These are phyloP conservation scores for Magnaporthiopsis rhizophila DNA, from an alignment of 2,329 filamentous ascomycete species.

Conservation along the genomic window DNA sequence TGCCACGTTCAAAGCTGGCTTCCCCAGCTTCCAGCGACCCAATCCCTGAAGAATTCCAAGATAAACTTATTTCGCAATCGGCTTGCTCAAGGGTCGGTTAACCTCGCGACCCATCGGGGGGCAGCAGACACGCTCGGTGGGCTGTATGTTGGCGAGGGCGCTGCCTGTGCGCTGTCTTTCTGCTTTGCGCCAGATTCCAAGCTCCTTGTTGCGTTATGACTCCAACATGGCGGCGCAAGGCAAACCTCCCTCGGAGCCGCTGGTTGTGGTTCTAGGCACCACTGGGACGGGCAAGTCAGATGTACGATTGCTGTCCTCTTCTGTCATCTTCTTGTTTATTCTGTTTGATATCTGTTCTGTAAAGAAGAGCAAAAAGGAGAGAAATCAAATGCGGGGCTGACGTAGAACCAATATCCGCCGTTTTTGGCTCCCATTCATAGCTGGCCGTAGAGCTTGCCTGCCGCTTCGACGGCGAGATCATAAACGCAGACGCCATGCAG, in stretches of 20 bases:
- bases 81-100: not conserved
- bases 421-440: constrained; percentile 32
- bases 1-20: not conserved
- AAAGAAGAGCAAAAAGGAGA: not conserved
- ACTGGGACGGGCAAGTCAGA: constrained; percentile 93
- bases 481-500: constrained; percentile 98
- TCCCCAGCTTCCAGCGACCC: not conserved
- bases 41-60: not conserved
- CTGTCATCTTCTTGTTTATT: no score
- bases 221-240: constrained; percentile 24
- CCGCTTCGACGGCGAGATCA: constrained; percentile 81
- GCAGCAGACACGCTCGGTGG: not conserved
- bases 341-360: no score
- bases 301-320: constrained; percentile 38
- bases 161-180: not conserved
- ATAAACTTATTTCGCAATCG: not conserved
- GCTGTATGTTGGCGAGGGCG: constrained; percentile 3
- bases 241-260: constrained; percentile 40
- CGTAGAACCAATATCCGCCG: not conserved
- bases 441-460: constrained; percentile 82
- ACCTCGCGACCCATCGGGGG: not conserved
- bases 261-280: constrained; percentile 78
- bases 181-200: not conserved
- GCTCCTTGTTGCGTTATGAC: constrained; percentile 11
- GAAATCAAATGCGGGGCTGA: not conserved